phyloP scores from a whole-genome alignment of 768 basidiomycete species.

The Hericium coralloides region DNA sequence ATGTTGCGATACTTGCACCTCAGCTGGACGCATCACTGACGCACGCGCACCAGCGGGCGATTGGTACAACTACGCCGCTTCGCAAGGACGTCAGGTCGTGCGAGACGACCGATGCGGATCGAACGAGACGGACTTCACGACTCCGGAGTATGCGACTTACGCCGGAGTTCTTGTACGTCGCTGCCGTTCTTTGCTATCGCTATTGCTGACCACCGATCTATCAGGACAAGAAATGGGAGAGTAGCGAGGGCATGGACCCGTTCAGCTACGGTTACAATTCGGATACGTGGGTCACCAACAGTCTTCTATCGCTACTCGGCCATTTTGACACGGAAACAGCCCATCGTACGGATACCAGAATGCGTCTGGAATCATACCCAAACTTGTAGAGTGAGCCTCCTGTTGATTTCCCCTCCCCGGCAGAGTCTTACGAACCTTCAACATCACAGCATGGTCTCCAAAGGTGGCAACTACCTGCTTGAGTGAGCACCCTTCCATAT shows the following conservation, averaged over 20 bases:
- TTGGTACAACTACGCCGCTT: constrained; percentile 13
- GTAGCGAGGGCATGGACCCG: constrained; percentile 50
- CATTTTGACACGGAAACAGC: neutral
- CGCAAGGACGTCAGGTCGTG: constrained; percentile 11
- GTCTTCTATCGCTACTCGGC: neutral
- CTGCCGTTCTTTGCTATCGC: constrained; percentile 12
- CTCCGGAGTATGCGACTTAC: constrained; percentile 21
- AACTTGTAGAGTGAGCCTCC: neutral
- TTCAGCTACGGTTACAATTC: constrained; percentile 34
- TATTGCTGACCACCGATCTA: constrained; percentile 40
- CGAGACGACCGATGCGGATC: constrained; percentile 13
- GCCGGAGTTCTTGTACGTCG: constrained; percentile 24
- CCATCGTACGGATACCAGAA: neutral
- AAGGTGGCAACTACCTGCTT: neutral
- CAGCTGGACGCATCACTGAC: neutral
- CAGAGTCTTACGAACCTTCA: neutral
- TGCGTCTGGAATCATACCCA: neutral
- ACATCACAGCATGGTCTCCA: neutral
- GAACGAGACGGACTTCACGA: constrained; percentile 11
- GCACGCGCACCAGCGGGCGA: neutral
- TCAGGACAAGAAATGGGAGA: constrained; percentile 41
- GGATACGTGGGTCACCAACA: constrained; percentile 9
- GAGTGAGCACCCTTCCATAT: neutral
- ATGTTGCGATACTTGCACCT: neutral
- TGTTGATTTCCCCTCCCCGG: neutral